Conservation (phyloP, 139 green algal genomes). For the Trebouxia sp. region DNA sequence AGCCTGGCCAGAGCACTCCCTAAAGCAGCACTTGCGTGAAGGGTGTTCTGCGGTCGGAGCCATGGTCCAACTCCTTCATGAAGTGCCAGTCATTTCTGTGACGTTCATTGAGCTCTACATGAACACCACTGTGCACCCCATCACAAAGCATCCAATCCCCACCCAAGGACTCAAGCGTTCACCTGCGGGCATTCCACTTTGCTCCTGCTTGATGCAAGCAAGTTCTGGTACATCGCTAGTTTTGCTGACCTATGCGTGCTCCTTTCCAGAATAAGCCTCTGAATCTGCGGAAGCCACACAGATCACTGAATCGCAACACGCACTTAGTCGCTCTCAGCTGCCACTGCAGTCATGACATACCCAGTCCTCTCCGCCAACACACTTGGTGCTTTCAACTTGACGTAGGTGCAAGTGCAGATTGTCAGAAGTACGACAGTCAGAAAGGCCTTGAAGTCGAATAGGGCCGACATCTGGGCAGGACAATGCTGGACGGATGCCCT, state of each 20-base stretch:
- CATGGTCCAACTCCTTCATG: no score
- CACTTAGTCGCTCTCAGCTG: no score
- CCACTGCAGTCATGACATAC: no score
- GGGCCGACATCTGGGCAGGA: slow-evolving; percentile 70
- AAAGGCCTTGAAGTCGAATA: slow-evolving; percentile 96
- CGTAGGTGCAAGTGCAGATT: slow-evolving; percentile 96
- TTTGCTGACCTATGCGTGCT: slow-evolving; percentile 70
- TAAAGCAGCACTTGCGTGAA: no score
- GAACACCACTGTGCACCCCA: slow-evolving; percentile 69
- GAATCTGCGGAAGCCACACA: slow-evolving; percentile 60
- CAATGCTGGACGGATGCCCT: no score
- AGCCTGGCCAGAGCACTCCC: no score
- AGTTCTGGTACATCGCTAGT: not conserved
- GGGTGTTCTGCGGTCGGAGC: no score
- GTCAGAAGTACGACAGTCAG: slow-evolving; percentile 87
- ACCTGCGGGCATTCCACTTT: slow-evolving; percentile 37
- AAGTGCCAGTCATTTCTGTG: no score
- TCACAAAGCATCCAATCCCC: slow-evolving; percentile 61
- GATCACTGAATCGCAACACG: no score
- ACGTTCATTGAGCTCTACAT: no score
- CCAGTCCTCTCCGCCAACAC: slow-evolving; percentile 70
- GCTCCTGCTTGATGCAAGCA: not conserved
- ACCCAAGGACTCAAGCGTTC: slow-evolving; percentile 83
- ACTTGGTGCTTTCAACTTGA: slow-evolving; percentile 83
- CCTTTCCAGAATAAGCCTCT: slow-evolving; percentile 89